Conservation (phyloP, 768 basidiomycete genomes). For the Paxillus involutus region DNA sequence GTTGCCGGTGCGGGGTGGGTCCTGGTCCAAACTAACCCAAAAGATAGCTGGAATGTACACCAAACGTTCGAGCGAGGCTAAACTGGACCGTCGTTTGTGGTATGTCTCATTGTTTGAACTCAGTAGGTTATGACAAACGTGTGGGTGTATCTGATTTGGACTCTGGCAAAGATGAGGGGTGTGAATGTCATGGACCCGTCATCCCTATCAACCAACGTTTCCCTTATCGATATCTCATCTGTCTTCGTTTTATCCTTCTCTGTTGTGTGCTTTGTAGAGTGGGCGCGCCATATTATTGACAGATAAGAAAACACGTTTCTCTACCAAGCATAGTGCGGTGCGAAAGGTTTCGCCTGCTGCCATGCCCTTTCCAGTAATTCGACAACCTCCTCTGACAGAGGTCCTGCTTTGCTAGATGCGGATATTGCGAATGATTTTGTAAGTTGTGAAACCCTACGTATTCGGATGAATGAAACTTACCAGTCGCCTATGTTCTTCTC, state of each 20-base stretch:
- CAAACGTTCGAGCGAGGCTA: not conserved
- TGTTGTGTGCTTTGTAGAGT: not conserved
- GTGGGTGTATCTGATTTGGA: not conserved
- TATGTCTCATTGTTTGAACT: not conserved
- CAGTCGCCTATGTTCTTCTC: conserved; percentile 21
- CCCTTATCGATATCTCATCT: not conserved
- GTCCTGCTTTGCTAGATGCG: conserved; percentile 17
- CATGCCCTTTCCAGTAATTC: conserved; percentile 11
- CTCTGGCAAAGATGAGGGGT: no score
- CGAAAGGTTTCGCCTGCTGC: conserved; percentile 3
- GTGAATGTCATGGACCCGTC: not conserved
- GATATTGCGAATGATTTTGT: not conserved
- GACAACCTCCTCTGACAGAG: conserved; percentile 12
- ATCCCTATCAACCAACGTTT: not conserved
- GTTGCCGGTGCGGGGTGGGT: no score
- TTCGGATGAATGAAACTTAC: conserved; percentile 10
- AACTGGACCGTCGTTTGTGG: not conserved
- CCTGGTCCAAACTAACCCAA: no score
- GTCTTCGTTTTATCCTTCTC: not conserved
- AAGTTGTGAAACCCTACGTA: not conserved
- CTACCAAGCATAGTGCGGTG: conserved; percentile 12
- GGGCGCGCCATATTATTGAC: not conserved
- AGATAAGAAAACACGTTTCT: not conserved
- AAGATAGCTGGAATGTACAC: not conserved
- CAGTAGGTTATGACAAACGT: not conserved